Conservation (phyloP, 1,284 basidiomycete genomes). For the Cryptococcus maquisensis region DNA sequence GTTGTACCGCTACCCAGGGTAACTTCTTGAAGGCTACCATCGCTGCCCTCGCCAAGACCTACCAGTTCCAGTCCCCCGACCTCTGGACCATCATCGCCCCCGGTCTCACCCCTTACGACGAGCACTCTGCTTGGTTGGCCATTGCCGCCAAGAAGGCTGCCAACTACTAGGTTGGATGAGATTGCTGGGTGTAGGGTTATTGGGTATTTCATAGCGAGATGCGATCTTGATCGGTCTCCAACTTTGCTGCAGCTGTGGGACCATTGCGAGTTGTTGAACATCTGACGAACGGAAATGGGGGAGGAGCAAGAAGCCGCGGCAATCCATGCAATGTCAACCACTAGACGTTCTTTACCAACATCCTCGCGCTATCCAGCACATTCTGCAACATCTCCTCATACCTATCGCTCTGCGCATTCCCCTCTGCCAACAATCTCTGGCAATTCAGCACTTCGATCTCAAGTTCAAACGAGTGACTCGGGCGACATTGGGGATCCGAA, state of each 20-base stretch:
- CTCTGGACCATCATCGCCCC: slow-evolving; percentile 90
- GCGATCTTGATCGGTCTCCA: slow-evolving; percentile 1
- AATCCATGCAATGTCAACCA: not conserved
- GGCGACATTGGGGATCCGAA: slow-evolving; percentile 4
- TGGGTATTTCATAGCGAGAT: slow-evolving; percentile 9
- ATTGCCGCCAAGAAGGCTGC: slow-evolving; percentile 74
- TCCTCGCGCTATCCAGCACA: slow-evolving; percentile 53
- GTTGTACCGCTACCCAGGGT: slow-evolving; percentile 98
- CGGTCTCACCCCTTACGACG: slow-evolving; percentile 80
- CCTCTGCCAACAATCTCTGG: slow-evolving; percentile 51
- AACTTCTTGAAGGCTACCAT: slow-evolving; percentile 99
- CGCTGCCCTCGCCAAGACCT: slow-evolving; percentile 95
- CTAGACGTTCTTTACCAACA: slow-evolving; percentile 48
- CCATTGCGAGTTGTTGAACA: too few species aligned
- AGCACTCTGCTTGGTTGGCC: slow-evolving; percentile 86
- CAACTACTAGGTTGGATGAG: slow-evolving; percentile 56
- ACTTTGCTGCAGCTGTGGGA: too few species aligned
- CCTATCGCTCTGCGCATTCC: slow-evolving; percentile 45
- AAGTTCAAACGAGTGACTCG: slow-evolving; percentile 51
- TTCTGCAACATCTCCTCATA: slow-evolving; percentile 53
- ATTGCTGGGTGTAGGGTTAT: not conserved
- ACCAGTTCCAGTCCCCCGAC: slow-evolving; percentile 92
- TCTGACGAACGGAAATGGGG: too few species aligned
- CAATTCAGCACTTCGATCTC: slow-evolving; percentile 57
- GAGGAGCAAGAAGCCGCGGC: too few species aligned